Conservation (phyloP, 345 rosid genomes). For the Trapa incisa region DNA sequence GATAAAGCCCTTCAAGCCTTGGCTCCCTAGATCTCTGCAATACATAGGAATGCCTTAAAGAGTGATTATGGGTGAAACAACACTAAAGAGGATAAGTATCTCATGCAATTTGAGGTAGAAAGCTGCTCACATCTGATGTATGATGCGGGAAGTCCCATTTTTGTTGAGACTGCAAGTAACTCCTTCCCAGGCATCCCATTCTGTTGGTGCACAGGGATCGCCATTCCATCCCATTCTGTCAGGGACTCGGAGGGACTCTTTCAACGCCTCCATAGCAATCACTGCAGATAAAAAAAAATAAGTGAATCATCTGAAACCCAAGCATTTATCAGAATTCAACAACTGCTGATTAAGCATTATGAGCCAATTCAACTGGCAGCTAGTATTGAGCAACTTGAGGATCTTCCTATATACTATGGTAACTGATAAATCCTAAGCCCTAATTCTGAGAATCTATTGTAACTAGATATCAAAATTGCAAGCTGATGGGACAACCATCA, state of each 20-base stretch:
- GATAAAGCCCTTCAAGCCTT: slow-evolving; percentile 77
- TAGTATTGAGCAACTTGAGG: neutral
- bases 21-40: slow-evolving; percentile 86
- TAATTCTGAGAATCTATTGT: neutral
- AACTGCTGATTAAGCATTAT: neutral
- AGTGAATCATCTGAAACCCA: neutral
- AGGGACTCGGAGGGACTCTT: slow-evolving; percentile 76
- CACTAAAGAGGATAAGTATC: neutral
- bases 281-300: slow-evolving; percentile 19
- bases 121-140: slow-evolving; percentile 70
- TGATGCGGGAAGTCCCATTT: slow-evolving; percentile 54
- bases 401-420: neutral
- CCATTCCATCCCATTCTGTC: slow-evolving; percentile 99
- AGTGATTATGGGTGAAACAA: neutral
- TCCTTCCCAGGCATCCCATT: slow-evolving; percentile 99
- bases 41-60: neutral
- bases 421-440: neutral
- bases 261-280: slow-evolving; percentile 80
- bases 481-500: neutral
- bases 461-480: neutral
- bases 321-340: neutral
- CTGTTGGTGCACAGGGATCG: slow-evolving; percentile 97
- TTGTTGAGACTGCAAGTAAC: slow-evolving; percentile 61
- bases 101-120: neutral
- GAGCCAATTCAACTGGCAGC: neutral